Conservation (phyloP, 106 monocot genomes). For the Allium sativum region DNA sequence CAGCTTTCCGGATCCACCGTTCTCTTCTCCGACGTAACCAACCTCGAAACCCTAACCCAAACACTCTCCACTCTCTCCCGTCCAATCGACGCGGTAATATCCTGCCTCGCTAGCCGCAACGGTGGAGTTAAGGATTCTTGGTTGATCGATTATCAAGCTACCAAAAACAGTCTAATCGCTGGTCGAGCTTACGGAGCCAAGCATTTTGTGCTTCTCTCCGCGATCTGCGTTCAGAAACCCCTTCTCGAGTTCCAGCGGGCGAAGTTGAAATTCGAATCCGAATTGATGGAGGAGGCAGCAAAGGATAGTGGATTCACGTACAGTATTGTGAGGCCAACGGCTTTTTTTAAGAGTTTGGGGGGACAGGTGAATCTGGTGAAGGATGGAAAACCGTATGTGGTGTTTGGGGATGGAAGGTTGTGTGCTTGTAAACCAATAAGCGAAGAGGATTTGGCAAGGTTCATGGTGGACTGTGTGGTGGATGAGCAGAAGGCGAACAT, state of each 20-base stretch:
- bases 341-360: slow-evolving; percentile 93
- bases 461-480: slow-evolving; percentile 72
- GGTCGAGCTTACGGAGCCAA: slow-evolving; percentile 50
- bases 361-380: slow-evolving; percentile 85
- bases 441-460: slow-evolving; percentile 77
- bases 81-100: slow-evolving; percentile 63
- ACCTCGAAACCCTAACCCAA: slow-evolving; percentile 38
- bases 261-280: slow-evolving; percentile 86
- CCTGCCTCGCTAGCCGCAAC: slow-evolving; percentile 83
- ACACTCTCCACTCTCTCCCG: slow-evolving; percentile 28
- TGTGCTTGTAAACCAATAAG: slow-evolving; percentile 97
- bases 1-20: slow-evolving; percentile 41
- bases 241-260: slow-evolving; percentile 94
- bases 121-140: slow-evolving; percentile 83
- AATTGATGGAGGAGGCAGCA: slow-evolving; percentile 29
- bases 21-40: slow-evolving; percentile 92
- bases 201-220: slow-evolving; percentile 89
- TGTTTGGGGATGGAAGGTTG: slow-evolving; percentile 88
- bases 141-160: slow-evolving; percentile 69
- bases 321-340: slow-evolving; percentile 93
- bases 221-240: slow-evolving; percentile 95
- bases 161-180: slow-evolving; percentile 55
- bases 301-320: slow-evolving; percentile 46
- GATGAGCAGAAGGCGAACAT: slow-evolving; percentile 54
- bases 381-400: slow-evolving; percentile 80